Evolutionary conservation across 148 eudicot species (phyloP).

Genomic region (Amaranthus hypochondriacus): DNA sequence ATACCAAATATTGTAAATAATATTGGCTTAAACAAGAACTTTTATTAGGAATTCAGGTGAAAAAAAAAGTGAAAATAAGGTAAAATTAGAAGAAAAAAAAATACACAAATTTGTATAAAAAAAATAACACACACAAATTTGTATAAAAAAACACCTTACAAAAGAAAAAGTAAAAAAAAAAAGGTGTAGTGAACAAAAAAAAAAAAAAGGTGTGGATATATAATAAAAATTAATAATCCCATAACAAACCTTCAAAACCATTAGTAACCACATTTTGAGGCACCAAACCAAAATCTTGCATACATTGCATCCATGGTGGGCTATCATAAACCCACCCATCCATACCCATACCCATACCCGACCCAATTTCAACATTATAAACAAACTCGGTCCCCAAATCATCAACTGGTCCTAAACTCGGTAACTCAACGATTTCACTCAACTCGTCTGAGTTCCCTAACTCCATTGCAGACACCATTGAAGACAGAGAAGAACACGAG

Average conservation of each 20-base stretch:
- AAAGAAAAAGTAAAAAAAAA: not conserved
- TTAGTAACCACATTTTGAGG: conserved; percentile 20
- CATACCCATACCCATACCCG: not conserved
- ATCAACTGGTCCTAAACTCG: conserved; percentile 46
- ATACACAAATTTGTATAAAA: not conserved
- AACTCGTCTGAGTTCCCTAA: conserved; percentile 47
- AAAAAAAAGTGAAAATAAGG: not conserved
- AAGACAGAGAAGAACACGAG: conserved; percentile 23
- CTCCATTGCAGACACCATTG: conserved; percentile 27
- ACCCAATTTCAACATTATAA: conserved; percentile 16
- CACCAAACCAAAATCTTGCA: conserved; percentile 24
- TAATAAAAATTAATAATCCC: conserved; percentile 35
- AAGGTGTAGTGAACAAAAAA: too few relatives aligned
- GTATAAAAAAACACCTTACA: not conserved
- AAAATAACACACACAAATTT: conserved; percentile 12
- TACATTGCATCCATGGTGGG: conserved; percentile 32
- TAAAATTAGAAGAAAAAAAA: not conserved
- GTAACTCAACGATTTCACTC: conserved; percentile 64
- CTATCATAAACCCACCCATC: conserved; percentile 47
- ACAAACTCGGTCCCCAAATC: conserved; percentile 43
- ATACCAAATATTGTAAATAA: too few relatives aligned
- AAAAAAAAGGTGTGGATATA: not conserved
- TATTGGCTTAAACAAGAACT: conserved; percentile 10
- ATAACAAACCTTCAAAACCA: conserved; percentile 45
- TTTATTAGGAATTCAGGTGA: not conserved